Base-by-base conservation (phyloP, 257 asterid species). In the Misopates orontium region DNA sequence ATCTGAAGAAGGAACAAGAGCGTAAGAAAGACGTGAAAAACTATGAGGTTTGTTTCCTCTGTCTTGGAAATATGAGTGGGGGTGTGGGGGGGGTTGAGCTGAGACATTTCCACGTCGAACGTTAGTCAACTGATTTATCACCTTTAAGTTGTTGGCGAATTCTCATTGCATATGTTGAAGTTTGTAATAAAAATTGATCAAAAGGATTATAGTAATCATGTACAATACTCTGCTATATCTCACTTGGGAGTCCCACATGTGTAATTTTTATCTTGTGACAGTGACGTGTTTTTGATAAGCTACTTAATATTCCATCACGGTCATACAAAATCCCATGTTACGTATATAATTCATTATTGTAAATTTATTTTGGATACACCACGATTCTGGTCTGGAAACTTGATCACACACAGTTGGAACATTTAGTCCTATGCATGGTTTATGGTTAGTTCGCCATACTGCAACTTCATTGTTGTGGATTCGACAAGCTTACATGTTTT, bases 31-130 rank as follows among this genome's bases (percentile, higher is more conserved):
- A 77, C 79, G 74, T 69, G 75, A 80, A 74, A 59, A 87, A 73
- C 82, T 93, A 82, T 83, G 80, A 90, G 97, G 99, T 90, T 68
- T 48, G 83, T 60, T 61, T 64, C 56, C 62, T 60, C 75, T 51
- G 62, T 58, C 28, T 55, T 60, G 44, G 13, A 56, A 32, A 60
- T 64, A 31, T 39, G 18, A 47, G 69, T 28, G 36, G 36, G 4
- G 36, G 36, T 3, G 36, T 28, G 36, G 36, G 40, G 44, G 22
- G 52, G 28, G 59, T 40, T 65, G 67, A 58, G 28, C 64, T 51
- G 57, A 32, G 60, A 17, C 21, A 58, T 75, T 80, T 51, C 47
- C 41, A 48, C 12, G 42, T 47, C 5, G 40, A 44, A 22, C 20
- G 28, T 31, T 6, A 19, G 59, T 56, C 68, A 36, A 40, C 59